Evolutionary conservation across 2,329 filamentous ascomycete species (phyloP), one percentile per base, ranked within the genome.

Genomic region (Remersonia thermophila): DNA sequence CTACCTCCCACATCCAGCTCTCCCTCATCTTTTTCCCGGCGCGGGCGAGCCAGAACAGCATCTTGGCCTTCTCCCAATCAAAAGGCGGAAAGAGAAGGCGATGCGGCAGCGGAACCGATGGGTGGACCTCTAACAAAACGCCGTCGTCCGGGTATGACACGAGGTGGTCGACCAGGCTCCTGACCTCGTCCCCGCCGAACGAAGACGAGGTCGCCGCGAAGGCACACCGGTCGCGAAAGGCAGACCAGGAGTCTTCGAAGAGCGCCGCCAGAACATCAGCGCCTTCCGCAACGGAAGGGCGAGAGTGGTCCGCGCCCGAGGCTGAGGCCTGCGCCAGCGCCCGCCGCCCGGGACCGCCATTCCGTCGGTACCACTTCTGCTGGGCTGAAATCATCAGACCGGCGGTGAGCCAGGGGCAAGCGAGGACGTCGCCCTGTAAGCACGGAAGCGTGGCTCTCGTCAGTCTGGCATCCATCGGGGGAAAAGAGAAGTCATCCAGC

Each of bases 381-480:
- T 66, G 62, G 9, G 66, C 67, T 30, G 63, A 55, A 3, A 69
- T 55, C 8, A 72, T 58, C 18, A 67, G 51, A 25, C 60, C 49
- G n/a, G 65, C 51, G n/a, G 53, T 57, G 5, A 58, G 51, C 66
- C 67, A 71, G 1, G 57, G 56, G 25, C 59, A 58, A 14, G 53
- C 53, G 18, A 73, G 50, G 11, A 72, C 43, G 3, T 53, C 55
- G 15, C 60, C 61, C 66, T 70, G 36, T n/a, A 23, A 23, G 20
- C 5, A 23, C 5, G 20, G 20, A 9, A 9, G 5, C 9, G 20
- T 23, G 20, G n/a, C n/a, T n/a, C n/a, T n/a, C n/a, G n/a, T n/a
- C n/a, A n/a, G n/a, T n/a, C n/a, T n/a, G n/a, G n/a, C n/a, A n/a
- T n/a, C n/a, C n/a, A n/a, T n/a, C n/a, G n/a, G n/a, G n/a, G n/a